phyloP scores from a whole-genome alignment of 768 basidiomycete species.

The Dacryopinax spathularia region DNA sequence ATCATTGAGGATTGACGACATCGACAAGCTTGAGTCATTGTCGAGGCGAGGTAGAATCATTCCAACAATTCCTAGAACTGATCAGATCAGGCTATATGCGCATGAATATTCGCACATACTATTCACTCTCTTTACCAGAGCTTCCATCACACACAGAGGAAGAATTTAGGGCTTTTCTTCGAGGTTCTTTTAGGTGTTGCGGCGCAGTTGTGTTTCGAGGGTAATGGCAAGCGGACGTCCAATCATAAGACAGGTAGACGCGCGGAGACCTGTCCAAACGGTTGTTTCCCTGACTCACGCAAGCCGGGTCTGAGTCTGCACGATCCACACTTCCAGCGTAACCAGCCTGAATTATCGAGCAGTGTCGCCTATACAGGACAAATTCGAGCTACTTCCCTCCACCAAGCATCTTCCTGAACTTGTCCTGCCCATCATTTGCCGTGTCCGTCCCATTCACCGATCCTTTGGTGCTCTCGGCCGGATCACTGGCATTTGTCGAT shows the following conservation, averaged over 20 bases:
- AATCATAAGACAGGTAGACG: too few relatives aligned
- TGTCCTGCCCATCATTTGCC: constrained; percentile 48
- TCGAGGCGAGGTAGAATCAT: background rate
- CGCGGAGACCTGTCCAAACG: too few relatives aligned
- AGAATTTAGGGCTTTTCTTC: background rate
- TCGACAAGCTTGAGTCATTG: too few relatives aligned
- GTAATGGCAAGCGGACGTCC: too few relatives aligned
- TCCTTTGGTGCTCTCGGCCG: constrained; percentile 4
- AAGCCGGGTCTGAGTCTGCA: too few relatives aligned
- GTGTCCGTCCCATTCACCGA: background rate
- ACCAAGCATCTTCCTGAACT: constrained; percentile 68
- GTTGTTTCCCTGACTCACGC: too few relatives aligned
- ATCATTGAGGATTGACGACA: too few relatives aligned
- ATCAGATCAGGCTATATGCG: background rate
- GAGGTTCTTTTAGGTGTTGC: background rate
- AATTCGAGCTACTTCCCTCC: background rate
- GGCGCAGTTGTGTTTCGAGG: too few relatives aligned
- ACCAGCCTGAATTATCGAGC: background rate
- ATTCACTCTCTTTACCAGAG: background rate
- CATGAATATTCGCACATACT: background rate
- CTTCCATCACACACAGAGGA: background rate
- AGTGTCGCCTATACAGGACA: background rate
- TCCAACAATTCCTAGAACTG: background rate
- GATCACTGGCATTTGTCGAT: constrained; percentile 13
- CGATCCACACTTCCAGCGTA: too few relatives aligned